These are phyloP conservation scores for Salvia rosmarinus DNA, from an alignment of 257 asterid species.

Conservation along the genomic window DNA sequence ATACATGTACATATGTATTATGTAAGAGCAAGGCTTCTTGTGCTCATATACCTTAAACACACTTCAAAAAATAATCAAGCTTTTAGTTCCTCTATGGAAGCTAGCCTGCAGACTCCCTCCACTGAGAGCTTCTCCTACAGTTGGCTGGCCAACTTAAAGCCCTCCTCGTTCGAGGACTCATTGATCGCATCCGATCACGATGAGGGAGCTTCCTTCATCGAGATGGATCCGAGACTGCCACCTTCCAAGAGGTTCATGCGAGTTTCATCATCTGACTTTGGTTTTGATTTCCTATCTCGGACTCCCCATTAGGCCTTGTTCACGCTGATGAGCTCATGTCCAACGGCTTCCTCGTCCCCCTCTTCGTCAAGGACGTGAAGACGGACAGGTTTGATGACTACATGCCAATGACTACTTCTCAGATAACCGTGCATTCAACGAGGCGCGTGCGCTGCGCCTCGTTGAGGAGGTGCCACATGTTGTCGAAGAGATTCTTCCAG, in stretches of 20 bases:
- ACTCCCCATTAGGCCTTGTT: conserved; percentile 49
- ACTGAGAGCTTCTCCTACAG: conserved; percentile 77
- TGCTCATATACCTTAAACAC: conserved; percentile 32
- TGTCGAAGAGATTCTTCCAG: conserved; percentile 51
- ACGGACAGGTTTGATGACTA: conserved; percentile 23
- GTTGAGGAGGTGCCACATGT: conserved; percentile 54
- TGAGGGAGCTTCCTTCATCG: conserved; percentile 72
- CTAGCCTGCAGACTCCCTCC: conserved; percentile 53
- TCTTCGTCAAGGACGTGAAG: conserved; percentile 36
- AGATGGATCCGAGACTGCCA: conserved; percentile 88
- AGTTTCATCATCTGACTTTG: conserved; percentile 62
- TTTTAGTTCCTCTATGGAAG: conserved; percentile 46
- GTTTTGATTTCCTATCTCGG: conserved; percentile 67
- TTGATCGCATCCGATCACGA: conserved; percentile 44
- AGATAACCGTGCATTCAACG: conserved; percentile 27
- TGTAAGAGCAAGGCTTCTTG: background rate
- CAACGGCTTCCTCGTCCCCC: conserved; percentile 65
- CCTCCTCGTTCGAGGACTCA: conserved; percentile 35
- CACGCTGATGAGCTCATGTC: conserved; percentile 80
- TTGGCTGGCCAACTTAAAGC: conserved; percentile 56
- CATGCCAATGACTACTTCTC: conserved; percentile 25
- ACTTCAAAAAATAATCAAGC: background rate
- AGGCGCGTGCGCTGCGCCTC: conserved; percentile 46
- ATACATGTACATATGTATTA: background rate
- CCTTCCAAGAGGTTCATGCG: conserved; percentile 76